Conservation (phyloP, 257 asterid species). For the Solanum clarkiae region DNA sequence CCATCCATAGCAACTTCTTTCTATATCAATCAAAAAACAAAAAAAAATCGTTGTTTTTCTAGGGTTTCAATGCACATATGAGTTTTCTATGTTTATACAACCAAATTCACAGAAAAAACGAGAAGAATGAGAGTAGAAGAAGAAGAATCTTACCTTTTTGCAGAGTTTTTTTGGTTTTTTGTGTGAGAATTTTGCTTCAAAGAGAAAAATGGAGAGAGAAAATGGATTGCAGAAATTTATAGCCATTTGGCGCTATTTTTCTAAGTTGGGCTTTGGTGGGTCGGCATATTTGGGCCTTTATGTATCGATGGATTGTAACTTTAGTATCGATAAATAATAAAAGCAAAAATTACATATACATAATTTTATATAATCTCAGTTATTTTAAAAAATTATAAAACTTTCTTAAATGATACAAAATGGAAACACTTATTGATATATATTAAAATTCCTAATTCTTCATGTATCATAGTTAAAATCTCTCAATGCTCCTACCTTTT, state of each 20-base stretch:
- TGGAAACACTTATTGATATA: too few relatives aligned
- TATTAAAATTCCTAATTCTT: too few relatives aligned
- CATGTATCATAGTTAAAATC: too few relatives aligned
- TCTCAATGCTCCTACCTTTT: too few relatives aligned
- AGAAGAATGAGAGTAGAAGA: background rate
- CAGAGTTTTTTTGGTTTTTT: background rate
- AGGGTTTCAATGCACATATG: background rate
- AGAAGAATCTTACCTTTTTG: background rate
- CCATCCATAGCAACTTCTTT: background rate
- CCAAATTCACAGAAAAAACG: background rate
- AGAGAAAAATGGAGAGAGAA: background rate
- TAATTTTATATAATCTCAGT: too few relatives aligned
- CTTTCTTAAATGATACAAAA: too few relatives aligned
- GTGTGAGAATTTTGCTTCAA: background rate
- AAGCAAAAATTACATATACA: too few relatives aligned
- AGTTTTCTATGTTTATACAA: background rate
- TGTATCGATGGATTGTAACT: background rate
- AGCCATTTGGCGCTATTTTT: background rate
- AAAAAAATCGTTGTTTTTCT: background rate
- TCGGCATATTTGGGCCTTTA: background rate
- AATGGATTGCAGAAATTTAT: background rate
- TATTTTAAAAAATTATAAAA: too few relatives aligned
- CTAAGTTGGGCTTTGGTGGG: background rate
- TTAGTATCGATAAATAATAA: background rate
- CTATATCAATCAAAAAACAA: background rate